Percentiles rank a stretch among this genome's conserved stretches.
Conservation (phyloP, 768 basidiomycete genomes). For the Lyophyllum shimeji region DNA sequence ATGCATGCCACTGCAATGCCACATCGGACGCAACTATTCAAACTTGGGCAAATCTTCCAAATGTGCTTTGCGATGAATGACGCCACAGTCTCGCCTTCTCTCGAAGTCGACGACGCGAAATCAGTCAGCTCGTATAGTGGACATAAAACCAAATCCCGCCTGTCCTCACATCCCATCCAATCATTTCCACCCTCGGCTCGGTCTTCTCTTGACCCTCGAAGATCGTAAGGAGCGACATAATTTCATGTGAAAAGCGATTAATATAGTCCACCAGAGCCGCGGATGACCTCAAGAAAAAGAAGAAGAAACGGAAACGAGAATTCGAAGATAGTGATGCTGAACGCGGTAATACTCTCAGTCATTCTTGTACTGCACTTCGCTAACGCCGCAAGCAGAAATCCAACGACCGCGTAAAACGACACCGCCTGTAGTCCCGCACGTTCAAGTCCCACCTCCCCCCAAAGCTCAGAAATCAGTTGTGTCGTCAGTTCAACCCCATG, state of each 20-base stretch:
- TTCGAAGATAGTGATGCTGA: conserved; percentile 71
- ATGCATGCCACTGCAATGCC: too few relatives aligned
- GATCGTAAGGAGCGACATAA: conserved; percentile 42
- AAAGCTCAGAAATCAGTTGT: conserved; percentile 59
- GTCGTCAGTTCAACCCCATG: conserved; percentile 38
- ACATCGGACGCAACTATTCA: background rate
- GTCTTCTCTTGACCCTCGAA: conserved; percentile 63
- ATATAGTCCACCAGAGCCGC: conserved; percentile 21
- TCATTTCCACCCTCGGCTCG: conserved; percentile 49
- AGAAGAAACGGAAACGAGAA: conserved; percentile 85
- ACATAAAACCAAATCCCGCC: conserved; percentile 43
- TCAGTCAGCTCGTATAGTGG: conserved; percentile 31
- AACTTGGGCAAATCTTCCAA: background rate
- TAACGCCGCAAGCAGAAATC: conserved; percentile 36
- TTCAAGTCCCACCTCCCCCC: conserved; percentile 37
- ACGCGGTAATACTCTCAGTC: conserved; percentile 37
- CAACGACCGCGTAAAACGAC: conserved; percentile 59
- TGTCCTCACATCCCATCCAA: conserved; percentile 42
- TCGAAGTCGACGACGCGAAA: conserved; percentile 50
- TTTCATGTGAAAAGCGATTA: conserved; percentile 1
- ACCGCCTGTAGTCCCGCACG: conserved; percentile 42
- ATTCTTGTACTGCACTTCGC: conserved; percentile 5
- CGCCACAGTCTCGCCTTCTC: conserved; percentile 44
- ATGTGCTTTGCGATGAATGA: background rate
- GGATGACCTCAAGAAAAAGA: conserved; percentile 72